Evolutionary conservation across 2,329 filamentous ascomycete genomes (phyloP).

Genomic region (Epicoccum nigrum): DNA sequence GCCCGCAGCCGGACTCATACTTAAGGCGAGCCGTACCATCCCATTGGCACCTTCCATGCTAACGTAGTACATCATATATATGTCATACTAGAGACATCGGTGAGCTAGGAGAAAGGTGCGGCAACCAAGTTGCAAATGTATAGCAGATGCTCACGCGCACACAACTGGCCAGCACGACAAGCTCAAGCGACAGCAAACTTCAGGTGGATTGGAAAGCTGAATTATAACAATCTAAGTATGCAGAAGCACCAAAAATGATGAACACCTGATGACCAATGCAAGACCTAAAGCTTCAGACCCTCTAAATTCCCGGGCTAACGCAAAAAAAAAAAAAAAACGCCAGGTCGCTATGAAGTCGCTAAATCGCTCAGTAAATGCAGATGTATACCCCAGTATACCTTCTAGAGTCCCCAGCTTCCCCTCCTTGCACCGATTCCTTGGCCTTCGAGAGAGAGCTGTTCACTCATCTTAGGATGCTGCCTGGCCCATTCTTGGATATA

Average conservation of each 20-base stretch:
- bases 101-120: neutral
- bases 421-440: constrained; percentile 54
- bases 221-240: neutral
- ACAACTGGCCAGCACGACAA: no score
- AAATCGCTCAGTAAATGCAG: constrained; percentile 26
- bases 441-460: constrained; percentile 38
- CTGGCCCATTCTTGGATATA: constrained; percentile 91
- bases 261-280: neutral
- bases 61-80: no score
- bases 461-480: constrained; percentile 75
- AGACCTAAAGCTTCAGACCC: neutral
- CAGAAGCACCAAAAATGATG: neutral
- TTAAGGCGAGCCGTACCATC: neutral
- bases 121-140: no score
- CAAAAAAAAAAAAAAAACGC: neutral
- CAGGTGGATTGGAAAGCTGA: neutral
- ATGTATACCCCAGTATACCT: constrained; percentile 5
- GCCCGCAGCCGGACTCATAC: neutral
- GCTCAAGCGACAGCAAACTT: neutral
- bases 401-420: constrained; percentile 55
- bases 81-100: no score
- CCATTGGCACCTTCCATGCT: neutral
- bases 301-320: neutral
- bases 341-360: constrained; percentile 23
- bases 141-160: no score